Percentiles rank a stretch among this genome's conserved stretches.
Evolutionary conservation across 352 stramenopile genomes (phyloP).

Genomic region (Globisporangium takayamanum): DNA sequence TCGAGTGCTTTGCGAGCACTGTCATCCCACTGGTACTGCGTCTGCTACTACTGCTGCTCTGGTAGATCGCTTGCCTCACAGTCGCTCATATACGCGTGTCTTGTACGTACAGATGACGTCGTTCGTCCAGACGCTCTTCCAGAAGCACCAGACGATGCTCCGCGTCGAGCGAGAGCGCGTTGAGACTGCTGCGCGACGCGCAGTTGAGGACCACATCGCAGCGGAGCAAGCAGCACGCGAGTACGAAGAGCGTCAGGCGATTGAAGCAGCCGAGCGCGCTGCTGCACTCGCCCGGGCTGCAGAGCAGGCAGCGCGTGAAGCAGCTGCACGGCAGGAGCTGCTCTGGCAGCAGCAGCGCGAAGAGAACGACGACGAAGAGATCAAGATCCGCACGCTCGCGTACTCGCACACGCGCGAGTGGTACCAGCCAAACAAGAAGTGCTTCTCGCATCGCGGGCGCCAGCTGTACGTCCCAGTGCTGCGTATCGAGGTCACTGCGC

Average conservation of each 20-base stretch:
- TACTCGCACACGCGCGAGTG: constrained; percentile 55
- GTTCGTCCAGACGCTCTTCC: constrained; percentile 27
- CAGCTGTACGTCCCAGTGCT: constrained; percentile 54
- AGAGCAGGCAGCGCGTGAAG: constrained; percentile 19
- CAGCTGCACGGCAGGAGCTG: constrained; percentile 18
- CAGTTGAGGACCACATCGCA: neutral
- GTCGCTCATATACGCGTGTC: no score
- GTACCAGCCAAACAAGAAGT: constrained; percentile 60
- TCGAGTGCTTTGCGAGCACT: constrained; percentile 26
- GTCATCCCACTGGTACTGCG: constrained; percentile 18
- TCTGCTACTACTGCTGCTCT: constrained; percentile 6
- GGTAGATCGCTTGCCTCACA: neutral
- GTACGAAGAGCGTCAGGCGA: constrained; percentile 2
- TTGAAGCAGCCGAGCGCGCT: constrained; percentile 6
- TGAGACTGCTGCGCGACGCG: constrained; percentile 16
- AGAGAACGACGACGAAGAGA: constrained; percentile 50
- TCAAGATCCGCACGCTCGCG: constrained; percentile 49
- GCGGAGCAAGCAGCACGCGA: constrained; percentile 6
- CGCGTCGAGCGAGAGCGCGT: constrained; percentile 17
- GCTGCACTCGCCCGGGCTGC: constrained; percentile 8
- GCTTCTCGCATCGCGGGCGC: constrained; percentile 45
- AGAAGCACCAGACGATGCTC: constrained; percentile 22
- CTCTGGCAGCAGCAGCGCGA: constrained; percentile 31
- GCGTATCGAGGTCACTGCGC: no score
- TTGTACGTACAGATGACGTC: constrained; percentile 23